Percentiles rank a stretch among this genome's conserved stretches.
These are phyloP conservation scores for Aspergillus ellipticus DNA, from an alignment of 495 filamentous ascomycete species.

Conservation along the genomic window DNA sequence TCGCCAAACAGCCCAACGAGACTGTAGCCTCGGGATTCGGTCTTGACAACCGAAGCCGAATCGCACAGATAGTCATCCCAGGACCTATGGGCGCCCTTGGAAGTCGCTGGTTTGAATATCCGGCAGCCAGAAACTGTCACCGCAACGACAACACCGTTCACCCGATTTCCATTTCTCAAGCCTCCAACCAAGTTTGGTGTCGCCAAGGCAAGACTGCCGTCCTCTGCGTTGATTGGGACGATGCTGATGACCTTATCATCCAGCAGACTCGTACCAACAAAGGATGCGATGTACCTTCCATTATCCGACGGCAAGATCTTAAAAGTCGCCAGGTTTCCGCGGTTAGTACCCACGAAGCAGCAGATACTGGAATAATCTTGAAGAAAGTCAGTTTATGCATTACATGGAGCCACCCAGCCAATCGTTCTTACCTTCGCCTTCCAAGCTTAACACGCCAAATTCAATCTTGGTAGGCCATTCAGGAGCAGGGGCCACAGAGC, in stretches of 20 bases:
- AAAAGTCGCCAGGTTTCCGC: slow-evolving; percentile 80
- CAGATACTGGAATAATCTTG: slow-evolving; percentile 86
- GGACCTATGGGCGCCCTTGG: slow-evolving; percentile 83
- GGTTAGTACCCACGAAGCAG: slow-evolving; percentile 84
- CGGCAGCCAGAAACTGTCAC: slow-evolving; percentile 72
- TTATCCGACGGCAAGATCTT: slow-evolving; percentile 73
- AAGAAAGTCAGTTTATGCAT: slow-evolving; percentile 5
- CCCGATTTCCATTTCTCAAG: slow-evolving; percentile 63
- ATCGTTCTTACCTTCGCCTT: slow-evolving; percentile 63
- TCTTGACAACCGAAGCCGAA: slow-evolving; percentile 67
- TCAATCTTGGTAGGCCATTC: slow-evolving; percentile 79
- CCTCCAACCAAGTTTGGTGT: slow-evolving; percentile 67
- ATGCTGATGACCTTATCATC: slow-evolving; percentile 73
- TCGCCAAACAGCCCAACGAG: slow-evolving; percentile 81
- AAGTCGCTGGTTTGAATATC: slow-evolving; percentile 78
- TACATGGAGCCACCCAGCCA: neutral
- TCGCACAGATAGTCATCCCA: slow-evolving; percentile 83
- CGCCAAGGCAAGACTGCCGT: slow-evolving; percentile 70
- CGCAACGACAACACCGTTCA: slow-evolving; percentile 66
- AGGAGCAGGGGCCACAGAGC: slow-evolving; percentile 38
- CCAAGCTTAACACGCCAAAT: slow-evolving; percentile 90
- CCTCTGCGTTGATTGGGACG: slow-evolving; percentile 71
- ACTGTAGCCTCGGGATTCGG: slow-evolving; percentile 68
- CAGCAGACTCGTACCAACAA: slow-evolving; percentile 61
- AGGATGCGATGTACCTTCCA: slow-evolving; percentile 68